Percentiles rank a stretch among this genome's conserved stretches.
phyloP scores from a whole-genome alignment of 208 protist species.

The Trypanosoma scelopori region DNA sequence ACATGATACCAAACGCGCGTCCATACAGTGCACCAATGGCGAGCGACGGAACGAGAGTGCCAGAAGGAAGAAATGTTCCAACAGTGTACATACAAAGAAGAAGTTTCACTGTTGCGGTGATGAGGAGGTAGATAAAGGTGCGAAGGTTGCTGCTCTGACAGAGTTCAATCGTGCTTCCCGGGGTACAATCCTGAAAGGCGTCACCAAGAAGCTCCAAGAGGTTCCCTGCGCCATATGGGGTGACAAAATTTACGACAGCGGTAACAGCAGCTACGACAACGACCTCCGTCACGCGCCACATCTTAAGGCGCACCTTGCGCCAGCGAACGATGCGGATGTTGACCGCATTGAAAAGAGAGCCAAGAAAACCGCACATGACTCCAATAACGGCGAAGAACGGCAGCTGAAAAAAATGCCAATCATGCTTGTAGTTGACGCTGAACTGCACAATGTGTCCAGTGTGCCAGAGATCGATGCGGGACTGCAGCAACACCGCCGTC shows the following conservation, averaged over 20 bases:
- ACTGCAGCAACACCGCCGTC: slow-evolving; percentile 76
- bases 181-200: slow-evolving; percentile 78
- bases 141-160: slow-evolving; percentile 45
- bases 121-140: slow-evolving; percentile 57
- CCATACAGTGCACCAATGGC: slow-evolving; percentile 87
- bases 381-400: slow-evolving; percentile 68
- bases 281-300: slow-evolving; percentile 75
- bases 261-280: slow-evolving; percentile 52
- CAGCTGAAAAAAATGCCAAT: slow-evolving; percentile 83
- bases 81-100: slow-evolving; percentile 62
- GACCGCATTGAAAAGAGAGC: slow-evolving; percentile 58
- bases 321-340: slow-evolving; percentile 60
- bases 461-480: slow-evolving; percentile 67
- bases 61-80: slow-evolving; percentile 76
- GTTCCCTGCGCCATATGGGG: slow-evolving; percentile 55
- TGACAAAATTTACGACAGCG: slow-evolving; percentile 64
- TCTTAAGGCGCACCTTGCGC: slow-evolving; percentile 50
- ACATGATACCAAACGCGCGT: slow-evolving; percentile 64
- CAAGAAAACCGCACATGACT: slow-evolving; percentile 68
- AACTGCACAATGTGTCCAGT: slow-evolving; percentile 80
- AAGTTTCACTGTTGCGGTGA: slow-evolving; percentile 54
- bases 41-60: slow-evolving; percentile 92
- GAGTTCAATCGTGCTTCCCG: slow-evolving; percentile 43
- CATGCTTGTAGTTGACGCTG: slow-evolving; percentile 81
- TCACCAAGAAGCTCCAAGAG: slow-evolving; percentile 69